A percentile compares a stretch with the other conserved stretches of the same genome.
phyloP scores from a whole-genome alignment of 306 rosid species.

The Lotus japonicus region DNA sequence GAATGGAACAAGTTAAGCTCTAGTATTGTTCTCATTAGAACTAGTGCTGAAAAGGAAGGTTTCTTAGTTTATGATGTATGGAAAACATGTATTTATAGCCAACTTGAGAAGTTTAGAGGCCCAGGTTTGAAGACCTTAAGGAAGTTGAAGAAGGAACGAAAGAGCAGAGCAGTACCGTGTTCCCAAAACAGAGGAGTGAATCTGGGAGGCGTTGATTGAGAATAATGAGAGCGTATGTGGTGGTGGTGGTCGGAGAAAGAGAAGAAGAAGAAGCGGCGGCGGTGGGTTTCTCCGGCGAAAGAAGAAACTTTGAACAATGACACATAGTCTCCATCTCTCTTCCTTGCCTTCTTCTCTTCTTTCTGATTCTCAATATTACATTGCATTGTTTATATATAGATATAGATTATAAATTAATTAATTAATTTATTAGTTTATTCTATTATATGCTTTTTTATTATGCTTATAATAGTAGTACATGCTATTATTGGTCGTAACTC shows the following conservation, averaged over 20 bases:
- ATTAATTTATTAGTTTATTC: no score
- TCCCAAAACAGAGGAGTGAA: no score
- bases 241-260: neutral
- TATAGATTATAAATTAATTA: no score
- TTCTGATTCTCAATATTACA: no score
- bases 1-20: no score
- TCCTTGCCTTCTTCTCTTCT: neutral
- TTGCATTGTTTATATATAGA: no score
- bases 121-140: no score
- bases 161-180: slow-evolving; percentile 67
- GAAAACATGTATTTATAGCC: no score
- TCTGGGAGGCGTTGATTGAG: slow-evolving; percentile 83
- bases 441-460: no score
- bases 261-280: slow-evolving; percentile 11
- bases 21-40: neutral
- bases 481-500: no score
- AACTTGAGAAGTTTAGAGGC: no score
- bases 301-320: slow-evolving; percentile 71
- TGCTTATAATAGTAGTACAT: no score
- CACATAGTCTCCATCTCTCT: slow-evolving; percentile 39
- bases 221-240: slow-evolving; percentile 48
- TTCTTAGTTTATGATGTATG: neutral
- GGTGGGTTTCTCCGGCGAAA: slow-evolving; percentile 22
- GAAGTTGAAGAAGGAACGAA: neutral
- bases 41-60: neutral